Evolutionary conservation across 331 rosid species (phyloP), one percentile per base, ranked within the genome.

Genomic region (Malus hybrid): DNA sequence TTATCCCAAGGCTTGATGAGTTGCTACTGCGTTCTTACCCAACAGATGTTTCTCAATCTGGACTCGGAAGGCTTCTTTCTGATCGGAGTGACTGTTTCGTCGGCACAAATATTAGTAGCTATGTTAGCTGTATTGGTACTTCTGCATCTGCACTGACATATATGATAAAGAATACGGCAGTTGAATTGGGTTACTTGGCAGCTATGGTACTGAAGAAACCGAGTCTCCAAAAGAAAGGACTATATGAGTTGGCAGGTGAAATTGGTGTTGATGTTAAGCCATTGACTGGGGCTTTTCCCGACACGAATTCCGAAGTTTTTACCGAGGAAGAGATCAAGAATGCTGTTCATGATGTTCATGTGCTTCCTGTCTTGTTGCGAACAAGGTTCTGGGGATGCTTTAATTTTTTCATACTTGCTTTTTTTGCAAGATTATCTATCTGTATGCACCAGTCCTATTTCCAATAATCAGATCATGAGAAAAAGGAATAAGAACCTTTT

Each of bases 201-300:
- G 33, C 33, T 5, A 30, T 30, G 33, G 33, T 30, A 4, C 33
- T 30, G 33, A 30, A 30, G 33, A 30, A 30, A 30, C 33, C 33
- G 52, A 46, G 33, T 30, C 19, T 63, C 11, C 3, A 7, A 10
- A 28, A 28, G 6, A 22, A 34, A 3, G 32, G 71, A 32, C 10
- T 74, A 8, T 36, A 15, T n/a, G 63, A 64, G 72, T 64, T 75
- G 24, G 78, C 65, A 32, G 18, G 39, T 75, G 78, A 75, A 75
- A 52, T 52, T 50, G 72, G 78, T 60, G 5, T 75, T 30, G 33
- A 30, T 30, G 58, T 18, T 15, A 7, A n/a, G 58, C 58, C 22
- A 6, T 18, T 19, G 14, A 20, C 6, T 11, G 29, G 33, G 11
- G 4, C 56, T 42, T 12, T 19, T 26, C 9, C 58, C 18, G 9